Conservation (phyloP, 2,329 filamentous ascomycete species). For the Fusarium sp. region DNA sequence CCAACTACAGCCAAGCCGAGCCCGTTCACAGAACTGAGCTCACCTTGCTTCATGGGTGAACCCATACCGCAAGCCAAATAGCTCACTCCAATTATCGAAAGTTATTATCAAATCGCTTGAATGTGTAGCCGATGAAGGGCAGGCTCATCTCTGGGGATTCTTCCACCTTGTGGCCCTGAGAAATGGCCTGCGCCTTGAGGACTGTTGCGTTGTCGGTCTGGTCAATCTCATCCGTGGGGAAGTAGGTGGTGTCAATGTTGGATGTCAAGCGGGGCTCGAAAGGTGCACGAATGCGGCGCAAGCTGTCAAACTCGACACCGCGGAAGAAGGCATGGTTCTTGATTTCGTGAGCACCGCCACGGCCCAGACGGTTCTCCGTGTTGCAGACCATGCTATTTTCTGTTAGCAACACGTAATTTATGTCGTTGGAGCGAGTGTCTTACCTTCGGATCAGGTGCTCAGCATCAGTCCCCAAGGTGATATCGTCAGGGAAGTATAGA, state of each 20-base stretch:
- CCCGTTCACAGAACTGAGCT: slow-evolving; percentile 37
- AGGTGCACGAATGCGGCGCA: slow-evolving; percentile 91
- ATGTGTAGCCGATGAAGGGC: slow-evolving; percentile 74
- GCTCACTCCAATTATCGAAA: slow-evolving; percentile 57
- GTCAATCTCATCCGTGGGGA: slow-evolving; percentile 98
- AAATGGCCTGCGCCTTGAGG: slow-evolving; percentile 82
- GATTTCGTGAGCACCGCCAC: slow-evolving; percentile 87
- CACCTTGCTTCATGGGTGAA: background rate
- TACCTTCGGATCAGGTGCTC: slow-evolving; percentile 93
- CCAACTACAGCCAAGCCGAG: slow-evolving; percentile 8
- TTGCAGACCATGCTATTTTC: slow-evolving; percentile 84
- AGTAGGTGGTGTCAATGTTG: slow-evolving; percentile 96
- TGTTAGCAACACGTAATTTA: slow-evolving; percentile 21
- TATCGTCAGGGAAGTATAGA: slow-evolving; percentile 95
- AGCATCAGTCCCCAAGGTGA: slow-evolving; percentile 85
- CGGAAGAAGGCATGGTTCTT: slow-evolving; percentile 96
- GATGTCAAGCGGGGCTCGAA: slow-evolving; percentile 95
- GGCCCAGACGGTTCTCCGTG: slow-evolving; percentile 88
- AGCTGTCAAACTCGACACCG: slow-evolving; percentile 91
- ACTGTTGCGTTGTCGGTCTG: slow-evolving; percentile 93
- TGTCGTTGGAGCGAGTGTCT: slow-evolving; percentile 43
- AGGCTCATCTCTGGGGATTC: slow-evolving; percentile 94
- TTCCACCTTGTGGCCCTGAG: slow-evolving; percentile 70
- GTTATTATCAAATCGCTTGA: slow-evolving; percentile 91
- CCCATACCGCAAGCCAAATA: slow-evolving; percentile 4